Base-by-base conservation (phyloP, 2,329 filamentous ascomycete genomes). In the Coniella vitis region DNA sequence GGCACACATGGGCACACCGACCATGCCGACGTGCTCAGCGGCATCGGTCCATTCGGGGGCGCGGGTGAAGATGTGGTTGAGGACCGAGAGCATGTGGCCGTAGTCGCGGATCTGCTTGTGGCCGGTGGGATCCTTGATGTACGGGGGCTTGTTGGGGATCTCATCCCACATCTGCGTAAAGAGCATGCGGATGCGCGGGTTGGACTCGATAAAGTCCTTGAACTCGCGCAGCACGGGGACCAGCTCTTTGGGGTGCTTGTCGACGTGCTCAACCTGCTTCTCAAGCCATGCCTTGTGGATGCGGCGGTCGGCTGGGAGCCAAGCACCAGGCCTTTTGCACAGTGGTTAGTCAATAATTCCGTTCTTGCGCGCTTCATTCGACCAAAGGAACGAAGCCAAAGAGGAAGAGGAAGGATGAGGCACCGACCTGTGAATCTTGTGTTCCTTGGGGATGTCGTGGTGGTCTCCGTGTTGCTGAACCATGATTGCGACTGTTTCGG, bases 161-260 rank as follows among this genome's bases (percentile, higher is more conserved):
- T 87, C 79, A 25, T 77, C 69, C 64, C 84, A 87, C 84, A 87
- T 87, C 54, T 75, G 69, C 20, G 69, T 68, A 59, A 86, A 79
- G 61, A 82, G 78, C 73, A 87, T 81, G 67, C 79, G 83, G 21
- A 87, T 67, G 19, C 81, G 74, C 1, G 81, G 68, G 54, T 80
- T 80, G 22, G 63, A 63, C 61, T 87, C 83, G 54, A 88, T 87
- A 20, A 87, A 66, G 1, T 76, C 62, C 58, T 81, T 72, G 67
- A 88, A 86, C 54, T 86, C 83, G 53, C 74, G 57, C 0, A 87
- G 63, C 0, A 80, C 80, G 0, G 81, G 82, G 12, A 75, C 71
- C 0, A 87, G 68, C 2, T 73, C 62, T 55, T 74, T 65, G 4
- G 68, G 65, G 49, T 76, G 64, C 14, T 68, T 63, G 56, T 82